phyloP scores from a whole-genome alignment of 2,329 filamentous ascomycete genomes.

The Sarocladium oryzae region DNA sequence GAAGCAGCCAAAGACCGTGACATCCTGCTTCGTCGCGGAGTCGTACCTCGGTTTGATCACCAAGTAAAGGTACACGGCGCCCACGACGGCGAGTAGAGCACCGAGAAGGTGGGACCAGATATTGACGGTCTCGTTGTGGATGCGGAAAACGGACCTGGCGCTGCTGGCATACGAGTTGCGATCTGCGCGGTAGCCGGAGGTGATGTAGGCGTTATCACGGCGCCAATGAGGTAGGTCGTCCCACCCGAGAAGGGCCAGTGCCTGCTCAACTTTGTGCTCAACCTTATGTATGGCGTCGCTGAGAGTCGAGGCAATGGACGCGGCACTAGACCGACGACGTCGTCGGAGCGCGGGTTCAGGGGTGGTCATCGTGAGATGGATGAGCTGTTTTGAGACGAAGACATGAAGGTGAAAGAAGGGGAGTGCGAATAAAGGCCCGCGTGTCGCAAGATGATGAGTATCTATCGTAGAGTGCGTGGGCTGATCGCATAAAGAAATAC shows the following conservation, averaged over 20 bases:
- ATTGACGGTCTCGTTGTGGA: slow-evolving; percentile 59
- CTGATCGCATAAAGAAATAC: background rate
- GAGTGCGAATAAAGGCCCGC: no score
- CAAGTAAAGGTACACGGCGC: slow-evolving; percentile 46
- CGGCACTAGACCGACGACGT: slow-evolving; percentile 24
- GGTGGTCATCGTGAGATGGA: background rate
- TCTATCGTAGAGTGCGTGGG: background rate
- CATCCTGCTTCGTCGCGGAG: slow-evolving; percentile 53
- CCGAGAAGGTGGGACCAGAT: slow-evolving; percentile 62
- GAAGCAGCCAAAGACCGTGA: slow-evolving; percentile 72
- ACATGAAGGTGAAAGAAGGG: background rate
- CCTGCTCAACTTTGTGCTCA: slow-evolving; percentile 33
- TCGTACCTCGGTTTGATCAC: slow-evolving; percentile 60
- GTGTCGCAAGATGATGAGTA: no score
- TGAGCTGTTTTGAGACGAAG: background rate
- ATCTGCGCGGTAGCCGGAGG: slow-evolving; percentile 45
- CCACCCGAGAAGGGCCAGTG: slow-evolving; percentile 42
- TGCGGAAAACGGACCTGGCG: slow-evolving; percentile 40
- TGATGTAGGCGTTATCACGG: slow-evolving; percentile 53
- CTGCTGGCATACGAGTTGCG: slow-evolving; percentile 36
- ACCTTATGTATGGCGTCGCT: slow-evolving; percentile 22
- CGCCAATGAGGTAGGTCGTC: slow-evolving; percentile 54
- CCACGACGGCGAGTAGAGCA: slow-evolving; percentile 48
- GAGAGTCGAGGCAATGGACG: slow-evolving; percentile 20
- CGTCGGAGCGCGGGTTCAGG: slow-evolving; percentile 17